phyloP scores from a whole-genome alignment of 2,329 filamentous ascomycete genomes.

The Calonectria hawksworthii region DNA sequence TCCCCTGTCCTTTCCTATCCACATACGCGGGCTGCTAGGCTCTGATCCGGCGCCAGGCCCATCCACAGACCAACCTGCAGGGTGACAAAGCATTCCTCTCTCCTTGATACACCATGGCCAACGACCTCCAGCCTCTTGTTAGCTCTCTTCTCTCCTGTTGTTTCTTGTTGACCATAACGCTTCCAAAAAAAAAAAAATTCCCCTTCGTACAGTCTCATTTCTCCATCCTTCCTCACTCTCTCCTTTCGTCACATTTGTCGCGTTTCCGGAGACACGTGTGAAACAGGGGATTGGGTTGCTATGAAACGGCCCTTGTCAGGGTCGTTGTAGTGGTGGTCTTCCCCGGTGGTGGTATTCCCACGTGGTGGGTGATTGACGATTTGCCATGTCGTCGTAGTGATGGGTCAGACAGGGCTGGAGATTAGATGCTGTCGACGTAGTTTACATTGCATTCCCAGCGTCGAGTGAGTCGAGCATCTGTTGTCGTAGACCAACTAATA shows the following conservation, averaged over 20 bases:
- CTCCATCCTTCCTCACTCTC: not conserved
- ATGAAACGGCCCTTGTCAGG: slow-evolving; percentile 15
- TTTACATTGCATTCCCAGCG: not conserved
- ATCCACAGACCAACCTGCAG: slow-evolving; percentile 9
- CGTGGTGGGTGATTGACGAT: not conserved
- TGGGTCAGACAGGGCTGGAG: not conserved
- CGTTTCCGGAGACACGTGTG: slow-evolving; percentile 14
- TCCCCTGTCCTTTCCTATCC: not conserved
- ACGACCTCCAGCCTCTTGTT: slow-evolving; percentile 2
- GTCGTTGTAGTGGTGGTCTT: not conserved
- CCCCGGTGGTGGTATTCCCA: not conserved
- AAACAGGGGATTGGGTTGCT: slow-evolving; percentile 7
- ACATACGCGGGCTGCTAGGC: not conserved
- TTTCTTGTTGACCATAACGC: not conserved
- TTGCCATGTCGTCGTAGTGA: not conserved
- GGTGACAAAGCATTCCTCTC: slow-evolving; percentile 10
- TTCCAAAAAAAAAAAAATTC: not conserved
- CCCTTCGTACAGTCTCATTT: no score
- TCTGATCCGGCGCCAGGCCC: not conserved
- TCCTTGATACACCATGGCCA: not conserved
- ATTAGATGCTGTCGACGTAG: not conserved
- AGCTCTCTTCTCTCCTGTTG: not conserved
- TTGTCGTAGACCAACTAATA: not conserved
- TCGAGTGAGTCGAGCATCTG: not conserved
- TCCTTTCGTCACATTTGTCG: not conserved